Percentiles rank a stretch among this genome's conserved stretches.
These are phyloP conservation scores for Micromonas pusilla DNA, from an alignment of 139 green algal species.

Conservation along the genomic window DNA sequence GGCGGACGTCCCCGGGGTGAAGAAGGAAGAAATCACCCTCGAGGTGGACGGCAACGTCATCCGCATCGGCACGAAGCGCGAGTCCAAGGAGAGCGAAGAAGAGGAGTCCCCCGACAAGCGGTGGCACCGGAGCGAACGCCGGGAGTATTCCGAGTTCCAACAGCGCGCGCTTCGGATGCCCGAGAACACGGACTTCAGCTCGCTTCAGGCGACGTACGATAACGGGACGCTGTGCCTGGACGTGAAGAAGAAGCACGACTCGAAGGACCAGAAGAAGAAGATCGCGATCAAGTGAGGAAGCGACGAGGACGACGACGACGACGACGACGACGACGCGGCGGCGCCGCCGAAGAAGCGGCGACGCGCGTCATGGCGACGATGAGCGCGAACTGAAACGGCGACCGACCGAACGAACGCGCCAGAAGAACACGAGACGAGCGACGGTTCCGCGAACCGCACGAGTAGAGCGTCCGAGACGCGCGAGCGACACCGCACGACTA, in stretches of 20 bases:
- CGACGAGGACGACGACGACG: not conserved
- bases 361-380: too few relatives aligned
- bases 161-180: slow-evolving; percentile 11
- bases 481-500: too few relatives aligned
- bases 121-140: not conserved
- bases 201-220: not conserved
- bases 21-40: slow-evolving; percentile 13
- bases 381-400: too few relatives aligned
- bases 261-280: not conserved
- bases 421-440: too few relatives aligned
- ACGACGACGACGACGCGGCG: too few relatives aligned
- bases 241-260: not conserved
- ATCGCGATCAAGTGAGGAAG: slow-evolving; percentile 14
- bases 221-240: not conserved
- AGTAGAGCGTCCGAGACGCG: too few relatives aligned
- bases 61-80: not conserved
- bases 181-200: slow-evolving; percentile 9
- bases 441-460: too few relatives aligned
- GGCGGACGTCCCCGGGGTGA: not conserved
- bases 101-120: not conserved
- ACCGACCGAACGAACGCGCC: too few relatives aligned
- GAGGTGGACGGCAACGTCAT: slow-evolving; percentile 13
- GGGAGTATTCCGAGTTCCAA: not conserved
- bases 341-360: too few relatives aligned
- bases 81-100: not conserved